These are phyloP conservation scores for Chlorella ohadii DNA, from an alignment of 139 green algal species.

Conservation along the genomic window DNA sequence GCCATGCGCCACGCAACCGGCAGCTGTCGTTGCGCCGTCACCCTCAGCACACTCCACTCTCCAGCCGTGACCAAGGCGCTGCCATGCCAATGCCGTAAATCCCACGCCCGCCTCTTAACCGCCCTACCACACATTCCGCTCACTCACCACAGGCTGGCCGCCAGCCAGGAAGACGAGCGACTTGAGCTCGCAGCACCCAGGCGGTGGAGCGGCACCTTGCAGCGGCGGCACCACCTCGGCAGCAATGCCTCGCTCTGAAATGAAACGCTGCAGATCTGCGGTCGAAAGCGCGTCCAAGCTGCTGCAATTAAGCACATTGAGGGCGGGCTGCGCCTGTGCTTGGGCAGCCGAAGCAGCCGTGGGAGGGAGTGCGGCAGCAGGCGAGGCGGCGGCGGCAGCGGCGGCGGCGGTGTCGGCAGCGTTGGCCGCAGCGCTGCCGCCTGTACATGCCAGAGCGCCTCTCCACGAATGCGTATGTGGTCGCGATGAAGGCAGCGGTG, in stretches of 20 bases:
- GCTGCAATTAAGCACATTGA: background rate
- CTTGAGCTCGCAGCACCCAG: conserved; percentile 12
- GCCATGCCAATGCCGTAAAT: no score
- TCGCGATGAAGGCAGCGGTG: no score
- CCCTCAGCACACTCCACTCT: no score
- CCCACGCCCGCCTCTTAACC: no score
- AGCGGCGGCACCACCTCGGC: background rate
- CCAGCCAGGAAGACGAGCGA: conserved; percentile 24
- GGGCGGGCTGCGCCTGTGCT: no score
- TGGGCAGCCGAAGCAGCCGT: no score
- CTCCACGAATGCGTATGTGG: no score
- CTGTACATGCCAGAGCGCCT: no score
- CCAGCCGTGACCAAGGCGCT: no score
- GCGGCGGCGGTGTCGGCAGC: background rate
- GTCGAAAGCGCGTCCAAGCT: background rate
- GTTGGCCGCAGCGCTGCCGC: background rate
- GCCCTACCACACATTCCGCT: background rate
- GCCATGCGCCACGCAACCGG: no score
- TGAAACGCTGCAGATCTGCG: background rate
- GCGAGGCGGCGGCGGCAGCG: background rate
- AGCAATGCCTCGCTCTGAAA: background rate
- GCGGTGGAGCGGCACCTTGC: background rate
- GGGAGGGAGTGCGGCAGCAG: background rate
- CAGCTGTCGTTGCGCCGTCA: no score
- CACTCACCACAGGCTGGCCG: background rate